Base-by-base conservation (phyloP, 257 asterid species). In the Catharanthus roseus region DNA sequence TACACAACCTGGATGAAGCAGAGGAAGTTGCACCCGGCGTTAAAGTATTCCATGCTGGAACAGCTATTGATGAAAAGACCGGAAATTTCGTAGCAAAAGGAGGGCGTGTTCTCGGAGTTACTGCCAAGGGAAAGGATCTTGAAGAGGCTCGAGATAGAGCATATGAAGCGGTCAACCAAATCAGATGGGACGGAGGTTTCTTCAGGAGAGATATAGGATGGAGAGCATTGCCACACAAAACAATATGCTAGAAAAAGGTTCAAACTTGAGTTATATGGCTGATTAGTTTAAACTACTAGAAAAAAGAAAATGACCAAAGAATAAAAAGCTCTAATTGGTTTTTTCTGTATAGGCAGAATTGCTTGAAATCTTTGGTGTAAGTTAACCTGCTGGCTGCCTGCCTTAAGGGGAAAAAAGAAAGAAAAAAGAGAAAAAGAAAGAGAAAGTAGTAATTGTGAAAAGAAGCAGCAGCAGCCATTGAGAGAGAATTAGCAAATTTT, bases 81-180 rank as follows among this genome's bases (percentile, higher is more conserved):
- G 96, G 96, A 44, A 90, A 85, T 79, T 87, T 86, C 83, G 80
- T 89, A 13, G 89, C 98, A 1, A 80, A 80, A 1, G 98, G 98
- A 2, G 98, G 97, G 0, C 97, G 98, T 29, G 97, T 90, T 58
- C 97, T 93, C 45, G 97, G 97, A 26, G 77, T 93, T 79, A 93
- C 98, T 3, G 92, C 97, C 10, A 88, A 65, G 76, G 98, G 98
- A 18, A 73, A 33, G 66, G 82, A 87, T 85, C 97, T 93, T 28
- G 82, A 83, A 68, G 98, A 90, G 83, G 98, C 97, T 15, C 82
- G 87, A 29, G 93, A 87, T 39, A 85, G 90, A 85, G 92, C 87
- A 0, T 93, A 93, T 86, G 85, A 76, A 77, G 98, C 92, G 0
- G 85, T 82, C 15, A 89, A 87, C 57, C 88, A 80, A 80, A 81